Evolutionary conservation across 176 grass and related monocot genomes (phyloP).

Genomic region (Raddia guianensis): DNA sequence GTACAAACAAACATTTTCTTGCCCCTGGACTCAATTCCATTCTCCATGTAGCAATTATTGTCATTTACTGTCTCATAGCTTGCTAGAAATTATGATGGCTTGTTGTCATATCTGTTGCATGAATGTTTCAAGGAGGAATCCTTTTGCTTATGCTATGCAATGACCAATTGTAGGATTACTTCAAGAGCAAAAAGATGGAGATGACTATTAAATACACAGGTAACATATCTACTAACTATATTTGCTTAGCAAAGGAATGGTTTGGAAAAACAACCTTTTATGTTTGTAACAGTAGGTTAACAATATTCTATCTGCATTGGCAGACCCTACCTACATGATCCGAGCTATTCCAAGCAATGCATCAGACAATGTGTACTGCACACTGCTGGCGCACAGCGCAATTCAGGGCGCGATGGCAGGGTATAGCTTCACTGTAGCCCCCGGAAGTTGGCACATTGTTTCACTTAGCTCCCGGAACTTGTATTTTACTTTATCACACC

Average conservation of each 20-base stretch:
- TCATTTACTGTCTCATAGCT: not conserved
- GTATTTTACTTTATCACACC: too few relatives aligned
- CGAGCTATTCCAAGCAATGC: slow-evolving; percentile 95
- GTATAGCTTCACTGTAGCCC: slow-evolving; percentile 69
- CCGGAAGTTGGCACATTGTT: too few relatives aligned
- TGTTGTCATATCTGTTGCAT: slow-evolving; percentile 3
- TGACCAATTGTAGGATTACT: slow-evolving; percentile 43
- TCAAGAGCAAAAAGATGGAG: slow-evolving; percentile 64
- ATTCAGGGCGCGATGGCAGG: slow-evolving; percentile 97
- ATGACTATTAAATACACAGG: slow-evolving; percentile 99
- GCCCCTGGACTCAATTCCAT: not conserved
- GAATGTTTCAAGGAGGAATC: not conserved
- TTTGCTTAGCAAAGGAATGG: not conserved
- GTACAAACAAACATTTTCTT: slow-evolving; percentile 28
- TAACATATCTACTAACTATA: slow-evolving; percentile 23
- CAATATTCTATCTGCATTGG: slow-evolving; percentile 34
- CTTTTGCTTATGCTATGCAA: slow-evolving; percentile 19
- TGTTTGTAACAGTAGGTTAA: not conserved
- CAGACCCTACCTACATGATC: slow-evolving; percentile 99
- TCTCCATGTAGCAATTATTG: slow-evolving; percentile 24
- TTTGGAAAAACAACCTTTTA: slow-evolving; percentile 18
- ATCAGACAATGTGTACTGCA: slow-evolving; percentile 96
- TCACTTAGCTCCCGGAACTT: too few relatives aligned
- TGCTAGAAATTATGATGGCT: not conserved
- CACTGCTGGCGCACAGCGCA: slow-evolving; percentile 84